Evolutionary conservation across 495 filamentous ascomycete genomes (phyloP), one percentile per base, ranked within the genome.

Genomic region (Articulospora tetracladia): DNA sequence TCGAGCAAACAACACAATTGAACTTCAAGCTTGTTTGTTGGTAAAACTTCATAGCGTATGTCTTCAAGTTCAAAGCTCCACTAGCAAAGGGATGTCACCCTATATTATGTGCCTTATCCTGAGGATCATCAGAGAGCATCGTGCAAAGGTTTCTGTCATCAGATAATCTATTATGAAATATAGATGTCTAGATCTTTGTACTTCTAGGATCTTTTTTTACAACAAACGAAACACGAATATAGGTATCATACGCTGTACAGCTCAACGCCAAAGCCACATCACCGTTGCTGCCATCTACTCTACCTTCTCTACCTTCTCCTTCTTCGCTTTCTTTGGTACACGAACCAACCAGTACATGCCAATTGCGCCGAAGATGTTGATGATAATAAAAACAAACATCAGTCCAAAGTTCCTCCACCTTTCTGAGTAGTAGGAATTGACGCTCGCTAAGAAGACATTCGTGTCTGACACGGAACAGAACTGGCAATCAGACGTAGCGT

Each of bases 301-400:
- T 3, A 26, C 24, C 53, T 55, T 34, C 27, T 63, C 60, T 24
- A 63, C 58, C 61, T 64, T 58, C 54, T 50, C 58, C 55, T 66
- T 57, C 53, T 63, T 70, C 65, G 79, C 76, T 61, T 77, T 83
- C 80, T 92, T 92, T 17, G 90, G 89, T 53, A 96, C 88, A 6
- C 92, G 77, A 7, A 82, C 79, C 55, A 92, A 70, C 87, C 88
- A 96, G 73, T 96, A 97, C 19, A 97, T 68, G 44, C 80, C 76
- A 20, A 93, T 68, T 0, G 90, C 91, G 23, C 70, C 86, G n/a
- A 75, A 66, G 58, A 92, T 72, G 70, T 97, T 97, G 73, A 94
- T 90, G n/a, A 79, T 71, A 56, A 93, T 78, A 66, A 86, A 95
- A 0, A 74, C 84, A 72, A 79, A 93, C 62, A 68, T 50, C 15